Percentiles rank a stretch among this genome's conserved stretches.
phyloP scores from a whole-genome alignment of 345 rosid genomes.

The Hibiscus syriacus region DNA sequence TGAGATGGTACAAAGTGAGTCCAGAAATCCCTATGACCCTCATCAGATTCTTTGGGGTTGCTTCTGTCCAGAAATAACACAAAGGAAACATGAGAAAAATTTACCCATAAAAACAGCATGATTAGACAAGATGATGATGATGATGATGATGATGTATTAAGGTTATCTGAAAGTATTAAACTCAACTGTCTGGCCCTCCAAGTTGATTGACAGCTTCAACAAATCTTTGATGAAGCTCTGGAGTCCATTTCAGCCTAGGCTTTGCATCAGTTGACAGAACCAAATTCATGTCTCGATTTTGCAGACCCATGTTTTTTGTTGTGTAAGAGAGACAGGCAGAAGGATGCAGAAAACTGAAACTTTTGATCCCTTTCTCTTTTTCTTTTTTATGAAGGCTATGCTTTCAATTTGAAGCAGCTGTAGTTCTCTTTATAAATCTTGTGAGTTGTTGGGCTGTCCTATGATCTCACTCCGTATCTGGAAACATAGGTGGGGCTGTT shows the following conservation, averaged over 20 bases:
- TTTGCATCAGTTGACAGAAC: slow-evolving; percentile 83
- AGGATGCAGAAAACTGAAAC: slow-evolving; percentile 4
- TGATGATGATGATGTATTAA: too few species aligned
- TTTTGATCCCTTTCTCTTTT: slow-evolving; percentile 10
- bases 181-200: slow-evolving; percentile 85
- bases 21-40: slow-evolving; percentile 78
- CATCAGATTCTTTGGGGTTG: slow-evolving; percentile 93
- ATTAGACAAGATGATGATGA: slow-evolving; percentile 1
- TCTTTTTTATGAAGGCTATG: slow-evolving; percentile 12
- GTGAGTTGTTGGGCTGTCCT: slow-evolving; percentile 38
- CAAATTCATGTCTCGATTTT: slow-evolving; percentile 50
- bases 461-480: slow-evolving; percentile 61
- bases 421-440: slow-evolving; percentile 33
- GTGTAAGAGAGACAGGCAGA: slow-evolving; percentile 16
- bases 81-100: slow-evolving; percentile 9
- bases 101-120: not conserved
- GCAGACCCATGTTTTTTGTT: slow-evolving; percentile 23
- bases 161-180: not conserved
- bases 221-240: slow-evolving; percentile 83
- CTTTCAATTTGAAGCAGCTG: slow-evolving; percentile 21
- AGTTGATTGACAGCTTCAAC: slow-evolving; percentile 76
- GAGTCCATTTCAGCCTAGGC: slow-evolving; percentile 96
- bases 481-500: slow-evolving; percentile 68
- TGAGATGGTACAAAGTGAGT: slow-evolving; percentile 86
- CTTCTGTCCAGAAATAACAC: slow-evolving; percentile 45